These are phyloP conservation scores for Trichoderma atrobrunneum DNA, from an alignment of 2,329 filamentous ascomycete genomes.

Conservation along the genomic window DNA sequence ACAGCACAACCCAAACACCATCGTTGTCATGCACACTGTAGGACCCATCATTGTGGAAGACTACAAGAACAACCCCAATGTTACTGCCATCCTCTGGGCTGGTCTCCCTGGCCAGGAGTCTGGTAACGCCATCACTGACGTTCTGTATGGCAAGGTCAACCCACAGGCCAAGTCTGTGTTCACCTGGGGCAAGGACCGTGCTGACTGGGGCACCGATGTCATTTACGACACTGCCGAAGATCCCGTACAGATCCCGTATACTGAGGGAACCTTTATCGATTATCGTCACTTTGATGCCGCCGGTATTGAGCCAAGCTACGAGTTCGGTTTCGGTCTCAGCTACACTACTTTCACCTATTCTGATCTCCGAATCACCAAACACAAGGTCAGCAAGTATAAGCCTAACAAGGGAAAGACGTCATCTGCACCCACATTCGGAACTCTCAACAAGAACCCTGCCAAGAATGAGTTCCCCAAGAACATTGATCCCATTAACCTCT, in stretches of 20 bases:
- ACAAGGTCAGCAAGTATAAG: neutral
- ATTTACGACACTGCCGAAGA: neutral
- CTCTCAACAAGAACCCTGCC: neutral
- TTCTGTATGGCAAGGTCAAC: slow-evolving; percentile 55
- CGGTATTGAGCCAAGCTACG: neutral
- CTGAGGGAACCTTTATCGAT: neutral
- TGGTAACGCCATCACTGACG: slow-evolving; percentile 52
- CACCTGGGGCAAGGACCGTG: neutral
- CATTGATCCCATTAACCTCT: neutral
- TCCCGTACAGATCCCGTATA: neutral
- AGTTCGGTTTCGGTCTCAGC: neutral
- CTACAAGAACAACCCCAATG: slow-evolving; percentile 64
- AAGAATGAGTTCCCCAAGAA: neutral
- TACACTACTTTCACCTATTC: neutral
- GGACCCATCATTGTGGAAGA: slow-evolving; percentile 60
- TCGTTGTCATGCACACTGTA: slow-evolving; percentile 62
- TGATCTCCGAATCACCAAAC: neutral
- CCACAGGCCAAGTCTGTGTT: neutral
- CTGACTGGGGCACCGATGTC: neutral
- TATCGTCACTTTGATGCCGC: slow-evolving; percentile 1
- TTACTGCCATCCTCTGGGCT: slow-evolving; percentile 61
- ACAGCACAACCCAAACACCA: slow-evolving; percentile 55
- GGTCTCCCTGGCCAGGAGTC: slow-evolving; percentile 65
- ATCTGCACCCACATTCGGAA: neutral
- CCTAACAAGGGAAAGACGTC: neutral